Base-by-base conservation (phyloP, 106 monocot species). In the Alisma plantagoaquatica region DNA sequence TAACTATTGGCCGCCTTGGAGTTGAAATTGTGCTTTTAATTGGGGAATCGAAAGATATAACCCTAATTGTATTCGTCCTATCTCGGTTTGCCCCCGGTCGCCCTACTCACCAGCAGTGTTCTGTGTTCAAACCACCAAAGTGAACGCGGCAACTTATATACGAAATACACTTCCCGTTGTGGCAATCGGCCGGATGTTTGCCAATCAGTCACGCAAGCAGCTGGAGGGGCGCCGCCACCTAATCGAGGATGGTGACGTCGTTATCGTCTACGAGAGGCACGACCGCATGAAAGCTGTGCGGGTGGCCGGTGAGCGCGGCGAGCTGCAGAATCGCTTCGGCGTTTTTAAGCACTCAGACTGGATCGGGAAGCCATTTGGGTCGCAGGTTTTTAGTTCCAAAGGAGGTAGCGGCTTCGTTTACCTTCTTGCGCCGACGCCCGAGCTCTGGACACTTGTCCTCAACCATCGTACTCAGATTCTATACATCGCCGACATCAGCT, bases 401-500 rank as follows among this genome's bases (percentile, higher is more conserved):
- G 73, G n/a, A n/a, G n/a, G n/a, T n/a, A n/a, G 88, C 30, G 81
- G 77, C 10, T 88, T 81, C 61, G 89, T 88, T 2, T 71, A 78
- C 66, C 72, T 96, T 27, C 55, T 96, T 9, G 81, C 81, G 11
- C 96, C 96, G 0, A 96, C 96, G 0, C 96, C 96, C 0, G 84
- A 96, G 66, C 61, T 96, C 14, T 96, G 96, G 96, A 96, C 96
- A 6, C 70, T 89, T 33, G 84, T 85, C 3, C 59, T 96, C 25
- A 96, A 75, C 66, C 96, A 96, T 59, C 60, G 96, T 28, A 96
- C 96, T 3, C 96, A 96, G 80, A 96, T 96, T 56, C 54, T 96
- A 16, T 96, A 96, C 45, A 42, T 96, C 8, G 73, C 84, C 4
- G 96, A 96, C 53, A 96, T 96, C 35, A 89, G 96, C 62, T 76